A percentile compares a stretch with the other conserved stretches of the same genome.
These are phyloP conservation scores for Coemansia sp. DNA, from an alignment of 192 early-diverging fungal genomes.

Conservation along the genomic window DNA sequence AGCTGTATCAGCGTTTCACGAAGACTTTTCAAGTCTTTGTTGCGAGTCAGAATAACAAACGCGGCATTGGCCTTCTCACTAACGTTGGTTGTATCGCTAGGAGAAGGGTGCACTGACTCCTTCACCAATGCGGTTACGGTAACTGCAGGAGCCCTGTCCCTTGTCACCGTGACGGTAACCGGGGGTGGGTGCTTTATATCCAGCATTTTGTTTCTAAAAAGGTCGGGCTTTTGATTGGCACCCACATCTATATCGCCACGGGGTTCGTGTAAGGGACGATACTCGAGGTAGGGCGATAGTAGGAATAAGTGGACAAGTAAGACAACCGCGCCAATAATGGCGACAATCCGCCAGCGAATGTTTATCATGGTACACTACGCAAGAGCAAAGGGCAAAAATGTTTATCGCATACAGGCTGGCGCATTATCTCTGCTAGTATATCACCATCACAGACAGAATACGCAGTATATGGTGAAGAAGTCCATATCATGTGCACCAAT, in stretches of 20 bases:
- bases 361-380: conserved; percentile 29
- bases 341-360: conserved; percentile 46
- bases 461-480: neutral
- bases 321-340: conserved; percentile 31
- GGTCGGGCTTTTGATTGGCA: conserved; percentile 4
- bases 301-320: conserved; percentile 44
- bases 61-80: conserved; percentile 50
- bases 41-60: conserved; percentile 70
- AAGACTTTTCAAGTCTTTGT: conserved; percentile 64
- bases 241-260: conserved; percentile 2
- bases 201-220: neutral
- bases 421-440: neutral
- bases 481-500: neutral
- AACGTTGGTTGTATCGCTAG: neutral
- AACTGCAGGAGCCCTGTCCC: neutral
- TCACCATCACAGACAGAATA: neutral
- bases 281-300: conserved; percentile 39
- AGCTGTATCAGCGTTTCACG: conserved; percentile 60
- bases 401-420: neutral
- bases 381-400: neutral
- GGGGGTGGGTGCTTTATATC: conserved; percentile 30
- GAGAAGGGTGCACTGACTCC: conserved; percentile 17
- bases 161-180: conserved; percentile 36
- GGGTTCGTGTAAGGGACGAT: neutral
- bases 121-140: conserved; percentile 27